phyloP scores from a whole-genome alignment of 768 basidiomycete genomes.

The Suillus plorans region DNA sequence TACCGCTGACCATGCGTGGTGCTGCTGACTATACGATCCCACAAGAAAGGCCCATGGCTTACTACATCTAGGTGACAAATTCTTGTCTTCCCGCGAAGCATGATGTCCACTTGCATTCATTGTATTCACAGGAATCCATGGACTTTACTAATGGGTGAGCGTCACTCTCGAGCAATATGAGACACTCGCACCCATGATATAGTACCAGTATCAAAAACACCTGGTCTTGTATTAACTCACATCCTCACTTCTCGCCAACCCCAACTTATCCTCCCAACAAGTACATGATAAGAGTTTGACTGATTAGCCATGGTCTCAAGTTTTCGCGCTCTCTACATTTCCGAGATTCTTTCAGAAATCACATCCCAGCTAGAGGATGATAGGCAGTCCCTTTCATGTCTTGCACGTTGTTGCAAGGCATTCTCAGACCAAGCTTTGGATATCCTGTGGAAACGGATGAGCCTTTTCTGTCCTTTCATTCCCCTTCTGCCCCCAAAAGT shows the following conservation, averaged over 20 bases:
- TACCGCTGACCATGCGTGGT: not conserved
- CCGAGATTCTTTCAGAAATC: constrained; percentile 16
- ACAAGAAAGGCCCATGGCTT: not conserved
- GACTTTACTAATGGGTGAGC: not conserved
- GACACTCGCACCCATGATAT: constrained; percentile 3
- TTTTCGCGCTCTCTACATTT: constrained; percentile 12
- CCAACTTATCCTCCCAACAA: not conserved
- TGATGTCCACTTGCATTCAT: not conserved
- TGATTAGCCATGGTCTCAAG: not conserved
- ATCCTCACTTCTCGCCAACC: not conserved
- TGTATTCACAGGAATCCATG: not conserved
- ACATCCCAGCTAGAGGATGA: constrained; percentile 14
- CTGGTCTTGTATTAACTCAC: too few relatives aligned
- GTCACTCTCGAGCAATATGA: not conserved
- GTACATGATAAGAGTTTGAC: not conserved
- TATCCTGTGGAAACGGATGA: constrained; percentile 20
- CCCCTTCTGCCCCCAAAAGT: constrained; percentile 15
- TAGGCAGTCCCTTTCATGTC: constrained; percentile 7
- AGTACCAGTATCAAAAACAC: not conserved
- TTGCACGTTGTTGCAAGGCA: constrained; percentile 14
- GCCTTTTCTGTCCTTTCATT: constrained; percentile 15
- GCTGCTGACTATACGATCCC: not conserved
- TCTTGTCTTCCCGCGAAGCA: not conserved
- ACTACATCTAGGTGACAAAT: not conserved
- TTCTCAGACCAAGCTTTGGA: constrained; percentile 15